Conservation (phyloP, 176 grass and related monocot genomes). For the Oryza rufipogon region DNA sequence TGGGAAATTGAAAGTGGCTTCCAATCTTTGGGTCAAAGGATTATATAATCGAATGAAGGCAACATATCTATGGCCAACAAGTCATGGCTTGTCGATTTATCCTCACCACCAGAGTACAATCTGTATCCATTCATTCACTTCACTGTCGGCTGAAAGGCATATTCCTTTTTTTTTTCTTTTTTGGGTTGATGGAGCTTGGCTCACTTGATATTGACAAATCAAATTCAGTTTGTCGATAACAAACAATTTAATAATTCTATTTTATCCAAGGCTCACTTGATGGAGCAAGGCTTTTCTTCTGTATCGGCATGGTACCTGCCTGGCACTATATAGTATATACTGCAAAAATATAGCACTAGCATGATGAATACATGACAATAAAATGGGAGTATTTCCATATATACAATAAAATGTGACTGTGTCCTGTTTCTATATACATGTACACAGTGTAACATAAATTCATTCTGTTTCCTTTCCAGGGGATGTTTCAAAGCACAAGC, state of each 20-base stretch:
- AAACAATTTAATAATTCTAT: neutral
- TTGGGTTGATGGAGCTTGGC: neutral
- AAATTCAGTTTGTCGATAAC: neutral
- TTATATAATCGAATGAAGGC: neutral
- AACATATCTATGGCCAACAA: neutral
- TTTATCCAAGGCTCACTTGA: neutral
- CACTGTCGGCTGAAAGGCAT: neutral
- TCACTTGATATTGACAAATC: neutral
- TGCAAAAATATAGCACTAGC: neutral
- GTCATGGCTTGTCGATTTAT: neutral
- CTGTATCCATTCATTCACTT: too few relatives aligned
- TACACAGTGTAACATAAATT: neutral
- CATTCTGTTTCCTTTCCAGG: constrained; percentile 8
- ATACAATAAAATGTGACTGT: too few relatives aligned
- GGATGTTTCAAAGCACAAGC: constrained; percentile 53
- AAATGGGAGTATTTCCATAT: neutral
- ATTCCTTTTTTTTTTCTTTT: neutral
- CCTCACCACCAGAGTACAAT: neutral
- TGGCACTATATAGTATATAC: neutral
- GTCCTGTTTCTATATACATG: neutral
- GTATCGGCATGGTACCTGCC: neutral
- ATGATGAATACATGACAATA: neutral
- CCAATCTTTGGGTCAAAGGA: neutral
- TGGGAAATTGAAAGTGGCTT: neutral
- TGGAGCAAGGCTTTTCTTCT: neutral